These are phyloP conservation scores for Dioszegia aurantiaca DNA, from an alignment of 768 basidiomycete species.

Conservation along the genomic window DNA sequence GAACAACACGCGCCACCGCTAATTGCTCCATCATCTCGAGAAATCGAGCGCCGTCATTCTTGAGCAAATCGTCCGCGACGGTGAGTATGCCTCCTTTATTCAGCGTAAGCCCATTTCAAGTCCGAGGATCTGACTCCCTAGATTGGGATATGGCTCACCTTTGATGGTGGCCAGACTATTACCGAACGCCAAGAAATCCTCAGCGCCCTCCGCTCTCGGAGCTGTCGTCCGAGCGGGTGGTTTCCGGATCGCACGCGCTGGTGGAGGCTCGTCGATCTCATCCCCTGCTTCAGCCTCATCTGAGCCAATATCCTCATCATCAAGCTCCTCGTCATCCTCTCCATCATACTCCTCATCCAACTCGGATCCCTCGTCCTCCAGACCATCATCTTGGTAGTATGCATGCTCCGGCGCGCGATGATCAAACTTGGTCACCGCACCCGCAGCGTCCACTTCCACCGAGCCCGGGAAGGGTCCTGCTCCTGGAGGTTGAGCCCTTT, in stretches of 20 bases:
- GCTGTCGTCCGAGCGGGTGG: slow-evolving; percentile 25
- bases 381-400: slow-evolving; percentile 56
- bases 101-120: slow-evolving; percentile 39
- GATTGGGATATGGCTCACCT: slow-evolving; percentile 49
- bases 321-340: slow-evolving; percentile 57
- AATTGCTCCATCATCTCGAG: slow-evolving; percentile 99
- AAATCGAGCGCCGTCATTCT: slow-evolving; percentile 98
- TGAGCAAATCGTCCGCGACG: slow-evolving; percentile 95
- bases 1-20: slow-evolving; percentile 85
- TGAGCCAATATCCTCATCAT: slow-evolving; percentile 59
- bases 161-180: slow-evolving; percentile 71
- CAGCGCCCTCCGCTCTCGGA: slow-evolving; percentile 47
- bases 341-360: slow-evolving; percentile 46
- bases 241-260: slow-evolving; percentile 25
- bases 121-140: not conserved
- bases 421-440: slow-evolving; percentile 61
- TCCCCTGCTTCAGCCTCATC: slow-evolving; percentile 62
- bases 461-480: slow-evolving; percentile 98
- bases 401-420: slow-evolving; percentile 52
- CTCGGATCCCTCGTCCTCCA: slow-evolving; percentile 50
- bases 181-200: slow-evolving; percentile 75
- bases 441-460: slow-evolving; percentile 92
- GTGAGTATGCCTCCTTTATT: slow-evolving; percentile 85
- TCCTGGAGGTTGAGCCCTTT: slow-evolving; percentile 84
- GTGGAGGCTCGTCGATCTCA: slow-evolving; percentile 61